Percentiles rank a stretch among this genome's conserved stretches.
Conservation (phyloP, 345 rosid species). For the Microthlaspi erraticum region DNA sequence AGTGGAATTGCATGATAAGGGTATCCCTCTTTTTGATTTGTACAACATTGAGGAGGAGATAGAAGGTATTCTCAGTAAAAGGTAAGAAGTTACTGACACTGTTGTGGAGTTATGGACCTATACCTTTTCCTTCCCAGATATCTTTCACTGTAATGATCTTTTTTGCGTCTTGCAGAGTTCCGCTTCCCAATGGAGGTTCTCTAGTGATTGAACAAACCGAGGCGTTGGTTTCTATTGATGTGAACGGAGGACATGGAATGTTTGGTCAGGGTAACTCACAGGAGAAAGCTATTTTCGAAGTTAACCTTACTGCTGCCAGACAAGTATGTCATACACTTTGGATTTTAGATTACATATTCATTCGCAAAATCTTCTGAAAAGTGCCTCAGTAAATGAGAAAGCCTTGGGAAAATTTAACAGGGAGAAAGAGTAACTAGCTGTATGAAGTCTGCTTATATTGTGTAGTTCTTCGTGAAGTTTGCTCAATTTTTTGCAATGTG, state of each 20-base stretch:
- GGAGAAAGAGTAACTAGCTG: constrained; percentile 25
- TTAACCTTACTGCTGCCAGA: constrained; percentile 91
- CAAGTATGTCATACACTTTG: constrained; percentile 61
- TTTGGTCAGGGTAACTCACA: constrained; percentile 87
- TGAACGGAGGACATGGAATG: constrained; percentile 98
- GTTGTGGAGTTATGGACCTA: constrained; percentile 18
- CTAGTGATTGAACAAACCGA: constrained; percentile 98
- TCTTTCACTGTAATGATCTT: constrained; percentile 16
- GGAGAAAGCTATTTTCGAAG: constrained; percentile 90
- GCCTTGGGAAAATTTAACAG: constrained; percentile 1
- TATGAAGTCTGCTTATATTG: constrained; percentile 6
- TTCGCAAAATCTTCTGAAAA: background rate
- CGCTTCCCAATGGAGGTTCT: constrained; percentile 89
- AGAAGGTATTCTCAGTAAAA: constrained; percentile 82
- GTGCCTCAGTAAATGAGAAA: constrained; percentile 8
- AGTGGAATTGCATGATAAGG: constrained; percentile 77
- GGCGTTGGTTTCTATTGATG: constrained; percentile 97
- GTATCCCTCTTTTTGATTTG: constrained; percentile 84
- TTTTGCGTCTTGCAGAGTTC: constrained; percentile 62
- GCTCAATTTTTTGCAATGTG: constrained; percentile 25
- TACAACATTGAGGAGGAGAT: constrained; percentile 89
- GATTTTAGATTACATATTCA: constrained; percentile 14
- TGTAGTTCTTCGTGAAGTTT: constrained; percentile 26
- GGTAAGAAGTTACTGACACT: constrained; percentile 51
- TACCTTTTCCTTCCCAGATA: constrained; percentile 14